Evolutionary conservation across 257 asterid species (phyloP), one percentile per base, ranked within the genome.

Genomic region (Nicotiana undulata): DNA sequence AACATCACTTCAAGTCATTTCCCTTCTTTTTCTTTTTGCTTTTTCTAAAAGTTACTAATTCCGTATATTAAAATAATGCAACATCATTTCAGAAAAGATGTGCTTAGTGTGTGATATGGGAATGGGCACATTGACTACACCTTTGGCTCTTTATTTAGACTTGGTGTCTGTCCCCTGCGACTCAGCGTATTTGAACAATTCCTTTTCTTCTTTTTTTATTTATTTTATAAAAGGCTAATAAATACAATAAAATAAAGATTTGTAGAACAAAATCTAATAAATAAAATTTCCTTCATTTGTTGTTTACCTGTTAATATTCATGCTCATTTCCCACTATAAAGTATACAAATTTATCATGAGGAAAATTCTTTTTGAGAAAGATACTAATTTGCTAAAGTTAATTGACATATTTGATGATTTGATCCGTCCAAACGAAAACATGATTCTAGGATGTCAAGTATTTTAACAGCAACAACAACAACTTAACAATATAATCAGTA

Each of bases 1-100:
- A 34, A 66, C 75, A 34, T 66, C 75, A 66, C 52, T 34, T 66
- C 75, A 34, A 67, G 76, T 67, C 76, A 34, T 67, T 67, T 67
- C 31, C 16, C 24, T 18, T 34, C 76, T 67, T 67, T 66, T n/a
- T 4, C 52, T 18, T 32, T 66, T 60, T 66, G 44, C 9, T 22
- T 66, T 67, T 37, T 34, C 53, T 67, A 34, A 34, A 66, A 66
- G 75, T 66, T 66, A 34, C 24, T 66, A 66, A 66, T 9, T 66
- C 75, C 53, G 8, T 66, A 10, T 66, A 18, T 32, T 32, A 31
- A 66, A 66, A 32, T 9, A 11, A 66, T 34, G n/a, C 75, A 32
- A 31, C 49, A 32, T 18, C 75, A 32, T 66, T 32, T 32, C 29
- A 18, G 75, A 66, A 66, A 18, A 8, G 17, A 32, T 31, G 7